Evolutionary conservation across 164 flowering plant genomes (phyloP).

Genomic region (Chloranthus sessilifolius): DNA sequence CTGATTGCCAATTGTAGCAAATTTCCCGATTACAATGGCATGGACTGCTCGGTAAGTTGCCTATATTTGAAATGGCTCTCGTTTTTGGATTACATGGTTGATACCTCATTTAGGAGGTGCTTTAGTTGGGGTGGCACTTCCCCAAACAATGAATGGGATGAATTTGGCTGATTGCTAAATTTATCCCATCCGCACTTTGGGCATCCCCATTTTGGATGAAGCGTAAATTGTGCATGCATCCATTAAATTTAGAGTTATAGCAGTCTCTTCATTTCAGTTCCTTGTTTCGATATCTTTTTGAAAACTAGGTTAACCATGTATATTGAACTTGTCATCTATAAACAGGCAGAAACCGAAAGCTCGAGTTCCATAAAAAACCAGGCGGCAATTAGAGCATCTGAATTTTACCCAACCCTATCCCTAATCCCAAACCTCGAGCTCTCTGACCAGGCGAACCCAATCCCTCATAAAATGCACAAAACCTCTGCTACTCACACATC

Average conservation of each 20-base stretch:
- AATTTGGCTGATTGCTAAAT: background rate
- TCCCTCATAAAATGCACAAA: background rate
- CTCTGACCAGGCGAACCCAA: background rate
- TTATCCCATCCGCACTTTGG: no score
- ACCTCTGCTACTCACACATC: background rate
- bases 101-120: background rate
- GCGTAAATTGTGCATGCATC: no score
- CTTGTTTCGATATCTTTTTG: no score
- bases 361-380: background rate
- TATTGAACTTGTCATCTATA: no score
- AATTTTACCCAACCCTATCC: background rate
- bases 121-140: background rate
- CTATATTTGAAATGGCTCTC: background rate
- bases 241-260: no score
- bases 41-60: slow-evolving; percentile 10
- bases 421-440: slow-evolving; percentile 5
- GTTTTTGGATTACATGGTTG: background rate
- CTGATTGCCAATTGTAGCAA: background rate
- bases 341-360: no score
- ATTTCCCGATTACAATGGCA: slow-evolving; percentile 1
- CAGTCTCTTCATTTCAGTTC: no score
- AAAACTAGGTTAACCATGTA: no score
- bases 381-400: background rate
- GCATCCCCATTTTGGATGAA: no score
- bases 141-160: background rate